Evolutionary conservation across 495 filamentous ascomycete genomes (phyloP).

Genomic region (Saxophila tyrrhenica): DNA sequence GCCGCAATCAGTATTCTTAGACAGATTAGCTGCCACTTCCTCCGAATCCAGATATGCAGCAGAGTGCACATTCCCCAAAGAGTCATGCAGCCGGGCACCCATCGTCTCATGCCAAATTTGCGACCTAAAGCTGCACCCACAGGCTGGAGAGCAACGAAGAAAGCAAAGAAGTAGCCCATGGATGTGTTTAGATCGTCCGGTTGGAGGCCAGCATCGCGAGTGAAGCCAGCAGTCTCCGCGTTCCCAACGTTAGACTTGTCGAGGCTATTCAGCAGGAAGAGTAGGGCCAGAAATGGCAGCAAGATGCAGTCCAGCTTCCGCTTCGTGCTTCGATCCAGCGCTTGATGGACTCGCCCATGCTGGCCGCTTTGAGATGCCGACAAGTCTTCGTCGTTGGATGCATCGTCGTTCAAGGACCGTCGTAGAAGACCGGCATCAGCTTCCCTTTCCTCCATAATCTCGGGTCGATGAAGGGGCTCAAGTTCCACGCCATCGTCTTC

Average conservation of each 20-base stretch:
- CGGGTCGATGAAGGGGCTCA: background rate
- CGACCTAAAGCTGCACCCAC: slow-evolving; percentile 44
- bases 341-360: no score
- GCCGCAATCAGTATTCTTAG: slow-evolving; percentile 35
- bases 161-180: slow-evolving; percentile 44
- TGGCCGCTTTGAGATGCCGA: no score
- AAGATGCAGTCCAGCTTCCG: slow-evolving; percentile 37
- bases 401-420: background rate
- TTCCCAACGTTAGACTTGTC: slow-evolving; percentile 45
- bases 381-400: background rate
- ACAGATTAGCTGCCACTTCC: slow-evolving; percentile 30
- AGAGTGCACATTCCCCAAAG: slow-evolving; percentile 42
- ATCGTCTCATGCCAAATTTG: slow-evolving; percentile 38
- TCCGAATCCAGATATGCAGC: slow-evolving; percentile 32
- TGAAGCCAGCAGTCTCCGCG: slow-evolving; percentile 42
- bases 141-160: slow-evolving; percentile 47
- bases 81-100: slow-evolving; percentile 46
- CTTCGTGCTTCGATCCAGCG: slow-evolving; percentile 15
- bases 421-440: no score
- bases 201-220: slow-evolving; percentile 34
- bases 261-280: slow-evolving; percentile 43
- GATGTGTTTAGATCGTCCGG: slow-evolving; percentile 43
- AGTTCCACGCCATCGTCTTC: background rate
- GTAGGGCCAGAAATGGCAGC: slow-evolving; percentile 40
- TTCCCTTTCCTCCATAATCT: background rate